Evolutionary conservation across 2,329 filamentous ascomycete genomes (phyloP), one percentile per base, ranked within the genome.

Genomic region (Lithohypha guttulata): DNA sequence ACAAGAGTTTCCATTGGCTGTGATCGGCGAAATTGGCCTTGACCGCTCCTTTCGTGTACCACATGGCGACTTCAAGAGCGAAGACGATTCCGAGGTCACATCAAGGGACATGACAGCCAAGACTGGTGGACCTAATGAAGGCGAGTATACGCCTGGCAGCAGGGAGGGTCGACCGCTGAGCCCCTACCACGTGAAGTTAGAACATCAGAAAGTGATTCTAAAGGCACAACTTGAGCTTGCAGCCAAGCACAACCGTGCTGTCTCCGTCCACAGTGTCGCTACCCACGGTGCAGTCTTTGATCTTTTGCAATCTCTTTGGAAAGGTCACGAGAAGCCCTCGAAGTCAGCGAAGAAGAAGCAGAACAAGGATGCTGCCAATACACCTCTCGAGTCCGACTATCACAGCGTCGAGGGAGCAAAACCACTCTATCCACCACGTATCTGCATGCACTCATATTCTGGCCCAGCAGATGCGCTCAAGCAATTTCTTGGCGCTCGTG

Each of bases 371-470:
- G 49, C 52, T 11, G 45, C 52, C n/a, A 51, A 53, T 14, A 57
- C 56, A 1, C 47, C 58, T 47, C 45, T 49, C 10, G 52, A 55
- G 13, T 52, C 57, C 9, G 34, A 36, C 23, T n/a, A n/a, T 7
- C 23, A 25, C 23, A 7, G 23, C 7, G 32, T 53, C 4, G 42
- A 25, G 23, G 23, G 23, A 8, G 23, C 55, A 6, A 42, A 50
- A 6, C 51, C 66, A 1, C 77, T 71, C 43, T 96, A 81, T 51
- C 87, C 91, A 3, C 86, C 87, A 1, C 69, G 87, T 6, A 80
- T 96, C 55, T 98, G 91, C 55, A 74, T 98, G 43, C 91, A 98
- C 60, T 95, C 87, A 0, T 98, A 86, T 60, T 93, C 83, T 33
- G 89, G 85, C 0, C 73, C 80, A 4, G 68, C 75, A 8, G 79